Evolutionary conservation across 1,284 basidiomycete species (phyloP), one percentile per base, ranked within the genome.

Genomic region (Inonotus hispidus): DNA sequence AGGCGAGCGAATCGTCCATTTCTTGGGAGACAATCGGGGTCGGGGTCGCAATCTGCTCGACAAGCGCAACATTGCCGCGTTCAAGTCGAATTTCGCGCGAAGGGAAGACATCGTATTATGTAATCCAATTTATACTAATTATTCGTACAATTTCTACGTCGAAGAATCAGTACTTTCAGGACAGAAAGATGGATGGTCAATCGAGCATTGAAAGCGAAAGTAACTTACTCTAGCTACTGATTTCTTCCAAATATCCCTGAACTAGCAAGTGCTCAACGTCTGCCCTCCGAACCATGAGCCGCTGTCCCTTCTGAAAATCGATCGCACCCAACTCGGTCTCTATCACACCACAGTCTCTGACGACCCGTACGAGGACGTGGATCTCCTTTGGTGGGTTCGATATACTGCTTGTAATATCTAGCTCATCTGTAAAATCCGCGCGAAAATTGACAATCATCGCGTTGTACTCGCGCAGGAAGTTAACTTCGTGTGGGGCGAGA

Each of bases 241-340:
- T 79, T 67, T 88, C 82, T 74, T 95, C 91, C 64, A 98, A 75
- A 73, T 90, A 96, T 2, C 94, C 95, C 69, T 95, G 91, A 0
- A 95, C 85, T 67, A 98, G 91, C 66, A 98, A 80, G 71, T 93
- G 87, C 72, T 98, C 95, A 62, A 98, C 87, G 72, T 96, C 92
- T 10, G 88, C 83, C 66, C 92, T 78, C 52, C 90, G 80, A 56
- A 97, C 87, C 77, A 93, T 84, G 69, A 93, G 95, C 61, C 94
- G 77, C 73, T 94, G 90, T 0, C 94, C 95, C 72, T 88, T 91
- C 67, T 84, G 82, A 70, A 98, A 94, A 71, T 95, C 89, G 62
- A 98, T 87, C 62, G 82, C 84, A 37, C 93, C 93, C 60, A 88
- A 77, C 72, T 97, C 93, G 4, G 95, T 92, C 70, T 94, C 87